Evolutionary conservation across 2,329 filamentous ascomycete species (phyloP), one percentile per base, ranked within the genome.

Genomic region (Ceratocystis destructans): DNA sequence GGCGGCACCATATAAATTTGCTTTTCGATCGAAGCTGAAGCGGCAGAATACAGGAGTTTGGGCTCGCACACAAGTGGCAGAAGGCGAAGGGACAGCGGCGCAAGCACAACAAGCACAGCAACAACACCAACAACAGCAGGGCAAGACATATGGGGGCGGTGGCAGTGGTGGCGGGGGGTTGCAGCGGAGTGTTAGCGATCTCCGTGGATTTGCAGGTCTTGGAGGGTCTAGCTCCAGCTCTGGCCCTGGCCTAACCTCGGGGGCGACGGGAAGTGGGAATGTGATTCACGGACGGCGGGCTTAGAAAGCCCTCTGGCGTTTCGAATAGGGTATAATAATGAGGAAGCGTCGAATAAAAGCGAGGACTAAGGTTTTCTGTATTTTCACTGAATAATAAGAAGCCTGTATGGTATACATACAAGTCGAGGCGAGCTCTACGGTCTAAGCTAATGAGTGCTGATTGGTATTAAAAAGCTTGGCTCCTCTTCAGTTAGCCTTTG

Each of bases 11-110:
- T 65, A 44, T 2, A 59, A 61, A 8, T 61, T 65, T 41, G 64
- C 64, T n/a, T 65, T 62, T 20, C 64, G 57, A 5, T 61, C 64
- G 0, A 65, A 65, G 31, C 20, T 65, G 2, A 65, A 65, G 53
- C 57, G 57, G 20, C 55, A 61, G 4, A 65, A 55, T 45, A 61
- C 64, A 31, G 57, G 31, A 2, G 45, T 53, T n/a, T 65, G 64
- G 64, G 57, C 64, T 20, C 64, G 64, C n/a, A 31, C 55, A 4
- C 64, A 65, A 25, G 33, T 20, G 5, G 61, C 61, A 45, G 46
- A 63, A 15, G n/a, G 44, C 17, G 28, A 17, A 10, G 61, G 10
- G 10, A 8, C 48, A 25, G 37, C 33, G 22, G 61, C 17, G 45
- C 10, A 25, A 25, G 44, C 17, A 25, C 59, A 45, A 25, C 59